These are phyloP conservation scores for Hymenoscyphus albidus DNA, from an alignment of 2,329 filamentous ascomycete genomes.

Conservation along the genomic window DNA sequence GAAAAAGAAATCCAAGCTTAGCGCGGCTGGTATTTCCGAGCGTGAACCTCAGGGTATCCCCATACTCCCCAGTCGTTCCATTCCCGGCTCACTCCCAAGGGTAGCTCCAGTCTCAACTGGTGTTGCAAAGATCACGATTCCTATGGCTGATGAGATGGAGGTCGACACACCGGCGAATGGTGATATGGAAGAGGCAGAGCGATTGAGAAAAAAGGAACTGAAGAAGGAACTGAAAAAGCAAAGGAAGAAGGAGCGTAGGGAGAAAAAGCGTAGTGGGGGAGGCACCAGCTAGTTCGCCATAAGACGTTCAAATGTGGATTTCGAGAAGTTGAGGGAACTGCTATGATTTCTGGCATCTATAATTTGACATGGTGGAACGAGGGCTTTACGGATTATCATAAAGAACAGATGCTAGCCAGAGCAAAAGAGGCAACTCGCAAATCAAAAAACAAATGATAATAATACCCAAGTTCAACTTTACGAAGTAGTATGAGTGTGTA, in stretches of 20 bases:
- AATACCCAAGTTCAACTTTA: no score
- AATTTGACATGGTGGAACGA: background rate
- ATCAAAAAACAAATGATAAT: no score
- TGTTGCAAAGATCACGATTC: background rate
- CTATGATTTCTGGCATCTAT: background rate
- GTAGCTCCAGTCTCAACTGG: background rate
- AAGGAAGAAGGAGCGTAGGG: constrained; percentile 23
- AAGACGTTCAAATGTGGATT: background rate
- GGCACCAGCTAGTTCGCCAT: background rate
- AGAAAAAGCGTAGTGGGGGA: constrained; percentile 22
- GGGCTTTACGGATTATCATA: no score
- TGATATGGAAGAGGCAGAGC: constrained; percentile 7
- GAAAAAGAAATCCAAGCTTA: background rate
- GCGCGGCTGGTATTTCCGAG: background rate
- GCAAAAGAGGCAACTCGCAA: no score
- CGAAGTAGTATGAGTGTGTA: no score
- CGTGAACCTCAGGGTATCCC: constrained; percentile 1
- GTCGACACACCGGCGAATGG: background rate
- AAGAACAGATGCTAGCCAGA: no score
- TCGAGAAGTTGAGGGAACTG: background rate
- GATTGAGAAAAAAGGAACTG: constrained; percentile 8
- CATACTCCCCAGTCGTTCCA: background rate
- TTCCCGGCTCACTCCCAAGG: background rate
- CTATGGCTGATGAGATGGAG: background rate
- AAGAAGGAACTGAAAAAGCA: constrained; percentile 16